phyloP scores from a whole-genome alignment of 169 alveolate species.

The Hepatocystis sp. region DNA sequence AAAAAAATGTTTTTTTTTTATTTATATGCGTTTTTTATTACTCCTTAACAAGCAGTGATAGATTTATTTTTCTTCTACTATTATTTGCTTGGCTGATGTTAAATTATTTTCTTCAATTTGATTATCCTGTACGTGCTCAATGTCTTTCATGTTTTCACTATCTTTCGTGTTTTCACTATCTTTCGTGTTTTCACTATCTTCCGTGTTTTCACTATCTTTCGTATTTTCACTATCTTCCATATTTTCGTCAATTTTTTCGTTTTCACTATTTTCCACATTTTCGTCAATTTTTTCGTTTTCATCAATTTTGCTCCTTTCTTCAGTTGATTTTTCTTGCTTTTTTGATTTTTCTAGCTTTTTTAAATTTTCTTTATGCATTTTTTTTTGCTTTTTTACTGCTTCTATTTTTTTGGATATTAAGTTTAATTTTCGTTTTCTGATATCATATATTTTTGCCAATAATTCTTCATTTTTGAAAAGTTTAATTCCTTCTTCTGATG shows the following conservation, averaged over 20 bases:
- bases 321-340: slow-evolving; percentile 57
- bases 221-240: slow-evolving; percentile 2
- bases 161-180: too few species aligned
- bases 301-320: slow-evolving; percentile 15
- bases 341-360: slow-evolving; percentile 68
- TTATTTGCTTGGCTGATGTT: too few species aligned
- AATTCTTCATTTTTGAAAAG: slow-evolving; percentile 55
- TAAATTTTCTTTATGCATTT: slow-evolving; percentile 52
- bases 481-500: slow-evolving; percentile 69
- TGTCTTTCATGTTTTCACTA: too few species aligned
- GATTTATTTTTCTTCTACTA: too few species aligned
- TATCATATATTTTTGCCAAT: slow-evolving; percentile 40
- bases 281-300: slow-evolving; percentile 42
- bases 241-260: slow-evolving; percentile 5
- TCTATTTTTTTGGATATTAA: slow-evolving; percentile 52
- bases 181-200: too few species aligned
- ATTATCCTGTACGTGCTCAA: too few species aligned
- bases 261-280: slow-evolving; percentile 11
- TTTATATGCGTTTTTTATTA: too few species aligned
- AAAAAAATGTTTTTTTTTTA: too few species aligned
- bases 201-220: too few species aligned
- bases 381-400: slow-evolving; percentile 57
- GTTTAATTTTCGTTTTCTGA: slow-evolving; percentile 53
- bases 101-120: too few species aligned
- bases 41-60: too few species aligned